These are phyloP conservation scores for Pseudogymnoascus sp. DNA, from an alignment of 2,329 filamentous ascomycete species.

Conservation along the genomic window DNA sequence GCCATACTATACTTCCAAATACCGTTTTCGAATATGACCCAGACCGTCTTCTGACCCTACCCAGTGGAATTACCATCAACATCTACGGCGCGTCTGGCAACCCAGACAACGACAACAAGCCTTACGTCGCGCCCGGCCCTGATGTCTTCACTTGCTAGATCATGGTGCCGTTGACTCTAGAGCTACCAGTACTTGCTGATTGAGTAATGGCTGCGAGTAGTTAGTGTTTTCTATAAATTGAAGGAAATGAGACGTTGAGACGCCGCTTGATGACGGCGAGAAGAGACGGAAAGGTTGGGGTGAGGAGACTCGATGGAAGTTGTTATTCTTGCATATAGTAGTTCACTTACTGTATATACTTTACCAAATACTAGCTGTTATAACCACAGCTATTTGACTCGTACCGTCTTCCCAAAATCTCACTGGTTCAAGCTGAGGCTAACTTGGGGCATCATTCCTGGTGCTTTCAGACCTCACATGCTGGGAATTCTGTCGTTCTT, in stretches of 20 bases:
- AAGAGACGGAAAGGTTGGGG: background rate
- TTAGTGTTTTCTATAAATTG: background rate
- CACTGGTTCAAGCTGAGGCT: background rate
- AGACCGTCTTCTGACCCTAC: slow-evolving; percentile 16
- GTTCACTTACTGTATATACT: slow-evolving; percentile 7
- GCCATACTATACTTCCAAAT: background rate
- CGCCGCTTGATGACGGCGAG: background rate
- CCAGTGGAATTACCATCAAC: slow-evolving; percentile 27
- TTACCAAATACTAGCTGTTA: background rate
- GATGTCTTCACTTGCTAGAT: slow-evolving; percentile 27
- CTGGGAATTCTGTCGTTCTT: background rate
- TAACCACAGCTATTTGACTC: background rate
- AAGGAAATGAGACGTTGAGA: background rate
- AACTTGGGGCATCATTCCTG: background rate
- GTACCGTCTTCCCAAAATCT: background rate
- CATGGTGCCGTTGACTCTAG: background rate
- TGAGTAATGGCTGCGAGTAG: background rate
- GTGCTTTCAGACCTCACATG: background rate
- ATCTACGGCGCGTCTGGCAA: slow-evolving; percentile 34
- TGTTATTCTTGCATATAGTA: slow-evolving; percentile 8
- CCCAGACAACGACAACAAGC: slow-evolving; percentile 32
- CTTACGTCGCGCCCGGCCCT: slow-evolving; percentile 37
- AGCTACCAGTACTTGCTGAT: background rate
- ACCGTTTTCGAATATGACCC: background rate
- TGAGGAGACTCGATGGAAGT: background rate